Conservation (phyloP, 345 rosid genomes). For the Acer saccharum region DNA sequence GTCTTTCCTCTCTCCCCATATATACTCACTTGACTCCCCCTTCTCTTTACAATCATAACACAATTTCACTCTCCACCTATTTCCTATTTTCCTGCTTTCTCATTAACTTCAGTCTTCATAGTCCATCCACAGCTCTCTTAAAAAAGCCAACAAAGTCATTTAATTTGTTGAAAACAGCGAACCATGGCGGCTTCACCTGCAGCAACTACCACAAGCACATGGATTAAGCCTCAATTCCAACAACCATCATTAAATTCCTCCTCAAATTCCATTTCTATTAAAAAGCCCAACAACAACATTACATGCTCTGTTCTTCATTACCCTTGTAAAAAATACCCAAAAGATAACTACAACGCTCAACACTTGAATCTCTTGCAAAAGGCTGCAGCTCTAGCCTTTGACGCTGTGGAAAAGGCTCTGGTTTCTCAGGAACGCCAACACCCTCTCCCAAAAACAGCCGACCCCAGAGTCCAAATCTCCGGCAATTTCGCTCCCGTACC, state of each 20-base stretch:
- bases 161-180: neutral
- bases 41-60: neutral
- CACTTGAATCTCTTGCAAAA: slow-evolving; percentile 63
- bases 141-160: too few relatives aligned
- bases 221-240: slow-evolving; percentile 18
- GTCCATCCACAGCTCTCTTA: too few relatives aligned
- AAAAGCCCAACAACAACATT: slow-evolving; percentile 6
- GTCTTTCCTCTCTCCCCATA: slow-evolving; percentile 13
- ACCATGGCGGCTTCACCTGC: slow-evolving; percentile 42
- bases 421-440: slow-evolving; percentile 54
- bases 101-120: too few relatives aligned
- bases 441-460: slow-evolving; percentile 77
- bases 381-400: slow-evolving; percentile 57
- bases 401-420: slow-evolving; percentile 57
- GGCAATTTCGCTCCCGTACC: slow-evolving; percentile 87
- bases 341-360: slow-evolving; percentile 8
- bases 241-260: too few relatives aligned
- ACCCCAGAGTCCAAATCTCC: slow-evolving; percentile 69
- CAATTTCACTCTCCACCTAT: neutral
- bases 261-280: slow-evolving; percentile 10
- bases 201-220: slow-evolving; percentile 23
- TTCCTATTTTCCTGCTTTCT: too few relatives aligned
- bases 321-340: slow-evolving; percentile 40
- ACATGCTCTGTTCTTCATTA: slow-evolving; percentile 45
- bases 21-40: neutral